Evolutionary conservation across 495 filamentous ascomycete species (phyloP), one percentile per base, ranked within the genome.

Genomic region (Bryoglossum gracile): DNA sequence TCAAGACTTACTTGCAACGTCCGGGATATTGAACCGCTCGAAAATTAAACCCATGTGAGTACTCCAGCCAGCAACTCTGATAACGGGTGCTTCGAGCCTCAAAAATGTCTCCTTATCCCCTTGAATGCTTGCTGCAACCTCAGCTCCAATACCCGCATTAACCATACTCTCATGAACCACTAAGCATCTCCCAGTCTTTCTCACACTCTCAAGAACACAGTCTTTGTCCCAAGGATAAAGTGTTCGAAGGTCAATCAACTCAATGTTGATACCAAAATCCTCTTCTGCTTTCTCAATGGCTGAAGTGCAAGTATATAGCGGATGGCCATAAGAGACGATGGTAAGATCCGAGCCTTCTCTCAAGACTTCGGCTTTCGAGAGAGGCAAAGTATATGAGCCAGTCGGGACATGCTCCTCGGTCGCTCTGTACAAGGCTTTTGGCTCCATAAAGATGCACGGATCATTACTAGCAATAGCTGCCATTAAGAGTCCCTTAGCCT

Each of bases 141-240:
- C 89, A 14, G 94, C 90, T 8, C 94, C 92, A 18, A 97, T 77
- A 10, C 92, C 94, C 11, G 87, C 90, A 64, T 95, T 97, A 44
- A 94, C 71, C 87, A 95, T 95, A 46, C 87, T 84, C 66, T 98
- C 92, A 63, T 98, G 92, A 8, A 97, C 92, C 1, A 98, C 83
- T 24, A 98, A 74, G 25, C 88, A 91, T 43, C 90, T 67, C 0
- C 92, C 90, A 8, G 92, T 98, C 68, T 92, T 96, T 56, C 73
- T 72, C 5, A 96, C 92, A 55, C 90, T 95, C 26, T 83, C 71
- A 38, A 94, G 64, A 2, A 98, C 77, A 0, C 83, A 85, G 57
- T 84, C 72, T 58, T 89, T 82, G 66, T 98, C 92, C 92, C 92
- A 98, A 0, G 92, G 92, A 63, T 94, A 95, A 28, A 98, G 74